Conservation (phyloP, 2,329 filamentous ascomycete genomes). For the Mycocentrospora acerina region DNA sequence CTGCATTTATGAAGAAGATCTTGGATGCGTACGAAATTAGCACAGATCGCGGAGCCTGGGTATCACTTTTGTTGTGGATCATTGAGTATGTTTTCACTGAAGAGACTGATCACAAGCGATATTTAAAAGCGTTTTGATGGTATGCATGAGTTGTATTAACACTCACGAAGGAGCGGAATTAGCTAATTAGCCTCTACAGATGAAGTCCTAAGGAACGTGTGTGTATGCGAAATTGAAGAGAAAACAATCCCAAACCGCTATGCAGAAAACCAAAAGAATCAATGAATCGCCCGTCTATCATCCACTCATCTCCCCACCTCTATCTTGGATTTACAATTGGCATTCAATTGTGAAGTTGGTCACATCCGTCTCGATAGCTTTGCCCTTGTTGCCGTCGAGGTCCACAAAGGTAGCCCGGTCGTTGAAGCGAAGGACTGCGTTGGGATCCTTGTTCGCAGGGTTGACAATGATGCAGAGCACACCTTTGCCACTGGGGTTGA, state of each 20-base stretch:
- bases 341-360: slow-evolving; percentile 16
- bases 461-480: slow-evolving; percentile 13
- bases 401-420: slow-evolving; percentile 16
- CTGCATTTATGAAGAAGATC: no score
- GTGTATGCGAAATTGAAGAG: background rate
- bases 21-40: no score
- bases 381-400: slow-evolving; percentile 10
- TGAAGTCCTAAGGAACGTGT: slow-evolving; percentile 6
- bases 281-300: background rate
- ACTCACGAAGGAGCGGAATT: slow-evolving; percentile 7
- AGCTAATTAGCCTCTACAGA: slow-evolving; percentile 6
- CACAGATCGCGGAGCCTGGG: no score
- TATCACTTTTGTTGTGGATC: no score
- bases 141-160: background rate
- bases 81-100: no score
- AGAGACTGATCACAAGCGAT: no score
- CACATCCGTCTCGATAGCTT: slow-evolving; percentile 18
- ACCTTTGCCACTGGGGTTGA: slow-evolving; percentile 7
- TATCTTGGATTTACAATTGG: slow-evolving; percentile 4
- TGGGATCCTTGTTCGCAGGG: background rate
- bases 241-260: slow-evolving; percentile 7
- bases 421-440: slow-evolving; percentile 5
- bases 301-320: background rate
- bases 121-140: no score
- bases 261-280: slow-evolving; percentile 5